A percentile compares a stretch with the other conserved stretches of the same genome.
phyloP scores from a whole-genome alignment of 148 eudicot genomes.

The Heliosperma pusillum region DNA sequence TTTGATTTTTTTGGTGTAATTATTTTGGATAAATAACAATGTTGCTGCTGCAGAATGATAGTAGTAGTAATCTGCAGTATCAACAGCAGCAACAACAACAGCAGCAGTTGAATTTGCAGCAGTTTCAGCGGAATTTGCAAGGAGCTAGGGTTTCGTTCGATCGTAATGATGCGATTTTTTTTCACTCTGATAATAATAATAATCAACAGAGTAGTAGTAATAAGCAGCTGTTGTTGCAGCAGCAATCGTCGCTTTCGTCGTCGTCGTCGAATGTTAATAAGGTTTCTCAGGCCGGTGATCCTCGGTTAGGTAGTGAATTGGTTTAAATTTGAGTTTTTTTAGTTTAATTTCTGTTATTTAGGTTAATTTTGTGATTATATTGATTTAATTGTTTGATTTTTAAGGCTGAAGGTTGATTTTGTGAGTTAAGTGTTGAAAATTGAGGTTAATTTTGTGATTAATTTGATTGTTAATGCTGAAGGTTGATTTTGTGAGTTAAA shows the following conservation, averaged over 20 bases:
- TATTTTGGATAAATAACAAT: slow-evolving; percentile 16
- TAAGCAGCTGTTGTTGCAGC: slow-evolving; percentile 5
- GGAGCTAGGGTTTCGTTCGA: slow-evolving; percentile 51
- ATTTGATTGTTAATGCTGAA: no score
- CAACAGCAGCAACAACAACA: slow-evolving; percentile 28
- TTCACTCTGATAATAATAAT: slow-evolving; percentile 25
- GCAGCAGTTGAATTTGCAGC: slow-evolving; percentile 28
- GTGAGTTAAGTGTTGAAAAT: background rate
- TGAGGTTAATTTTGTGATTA: background rate
- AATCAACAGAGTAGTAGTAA: slow-evolving; percentile 8
- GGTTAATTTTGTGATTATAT: background rate
- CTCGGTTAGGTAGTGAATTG: slow-evolving; percentile 35
- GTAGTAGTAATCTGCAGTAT: slow-evolving; percentile 20
- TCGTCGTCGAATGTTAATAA: slow-evolving; percentile 36
- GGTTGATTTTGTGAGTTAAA: no score
- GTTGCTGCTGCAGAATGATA: slow-evolving; percentile 60
- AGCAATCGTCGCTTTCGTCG: slow-evolving; percentile 11
- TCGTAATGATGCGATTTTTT: slow-evolving; percentile 31
- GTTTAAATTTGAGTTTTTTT: background rate
- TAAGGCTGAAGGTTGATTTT: background rate
- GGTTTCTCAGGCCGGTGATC: slow-evolving; percentile 32
- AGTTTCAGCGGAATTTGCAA: slow-evolving; percentile 36
- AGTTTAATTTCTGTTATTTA: background rate
- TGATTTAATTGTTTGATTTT: background rate
- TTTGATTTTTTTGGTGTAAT: background rate